phyloP scores from a whole-genome alignment of 345 rosid species.

The Adansonia digitata region DNA sequence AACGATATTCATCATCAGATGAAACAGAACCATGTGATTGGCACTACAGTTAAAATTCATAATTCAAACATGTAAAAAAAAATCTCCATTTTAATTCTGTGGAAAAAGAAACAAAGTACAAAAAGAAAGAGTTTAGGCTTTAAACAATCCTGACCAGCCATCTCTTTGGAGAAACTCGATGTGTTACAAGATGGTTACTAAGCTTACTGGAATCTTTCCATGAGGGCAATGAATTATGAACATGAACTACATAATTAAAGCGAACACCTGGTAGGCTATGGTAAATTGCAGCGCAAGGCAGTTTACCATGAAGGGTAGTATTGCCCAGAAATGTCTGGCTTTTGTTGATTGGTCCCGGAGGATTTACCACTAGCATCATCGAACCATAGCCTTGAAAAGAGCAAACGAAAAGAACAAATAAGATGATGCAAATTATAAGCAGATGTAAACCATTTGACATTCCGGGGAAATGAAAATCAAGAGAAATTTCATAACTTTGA shows the following conservation, averaged over 20 bases:
- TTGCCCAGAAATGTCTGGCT: conserved; percentile 21
- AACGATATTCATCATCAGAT: conserved; percentile 76
- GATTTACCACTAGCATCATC: conserved; percentile 48
- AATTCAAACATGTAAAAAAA: conserved; percentile 2
- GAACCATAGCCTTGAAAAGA: conserved; percentile 46
- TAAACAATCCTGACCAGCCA: conserved; percentile 48
- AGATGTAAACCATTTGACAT: too few species aligned
- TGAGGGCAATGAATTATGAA: conserved; percentile 27
- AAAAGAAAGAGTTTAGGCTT: background rate
- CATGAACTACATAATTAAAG: conserved; percentile 21
- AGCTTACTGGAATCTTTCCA: conserved; percentile 35
- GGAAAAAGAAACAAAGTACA: background rate
- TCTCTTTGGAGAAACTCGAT: conserved; percentile 31
- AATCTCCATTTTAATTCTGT: background rate
- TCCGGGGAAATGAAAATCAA: background rate
- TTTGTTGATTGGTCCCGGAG: conserved; percentile 38
- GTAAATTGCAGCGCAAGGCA: conserved; percentile 23
- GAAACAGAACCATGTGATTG: conserved; percentile 43
- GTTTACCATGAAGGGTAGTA: conserved; percentile 18
- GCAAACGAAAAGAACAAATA: background rate
- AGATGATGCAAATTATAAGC: background rate
- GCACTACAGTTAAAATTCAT: conserved; percentile 37
- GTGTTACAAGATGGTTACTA: conserved; percentile 19
- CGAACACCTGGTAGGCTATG: conserved; percentile 22
- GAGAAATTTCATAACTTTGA: background rate